Conservation (phyloP, 768 basidiomycete genomes). For the Amanita brunnescens region DNA sequence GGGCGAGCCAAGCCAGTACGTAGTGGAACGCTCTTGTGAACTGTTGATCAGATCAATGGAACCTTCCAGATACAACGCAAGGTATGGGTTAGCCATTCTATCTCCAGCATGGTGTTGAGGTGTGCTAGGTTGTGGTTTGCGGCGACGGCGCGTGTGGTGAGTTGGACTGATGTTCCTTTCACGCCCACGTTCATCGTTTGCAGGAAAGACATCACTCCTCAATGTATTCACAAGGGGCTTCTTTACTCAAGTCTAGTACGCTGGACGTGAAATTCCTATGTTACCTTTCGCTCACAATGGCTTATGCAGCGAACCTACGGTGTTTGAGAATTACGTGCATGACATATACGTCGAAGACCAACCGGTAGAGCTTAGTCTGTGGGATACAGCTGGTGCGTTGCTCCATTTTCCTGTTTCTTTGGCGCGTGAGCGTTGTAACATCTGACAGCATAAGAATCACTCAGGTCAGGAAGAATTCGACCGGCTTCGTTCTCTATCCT, state of each 20-base stretch:
- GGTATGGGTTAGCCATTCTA: slow-evolving; percentile 17
- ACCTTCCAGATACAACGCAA: slow-evolving; percentile 36
- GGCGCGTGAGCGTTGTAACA: slow-evolving; percentile 23
- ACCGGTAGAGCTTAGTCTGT: slow-evolving; percentile 82
- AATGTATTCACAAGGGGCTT: slow-evolving; percentile 88
- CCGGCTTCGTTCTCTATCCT: slow-evolving; percentile 85
- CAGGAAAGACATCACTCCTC: slow-evolving; percentile 76
- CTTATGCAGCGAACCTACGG: slow-evolving; percentile 69
- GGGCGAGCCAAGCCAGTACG: slow-evolving; percentile 46
- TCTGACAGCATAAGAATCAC: slow-evolving; percentile 13
- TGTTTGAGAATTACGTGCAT: slow-evolving; percentile 97
- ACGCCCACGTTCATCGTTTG: slow-evolving; percentile 11
- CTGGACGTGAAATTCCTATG: slow-evolving; percentile 6
- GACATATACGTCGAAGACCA: slow-evolving; percentile 83
- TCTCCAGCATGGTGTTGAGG: slow-evolving; percentile 7
- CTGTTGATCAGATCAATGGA: slow-evolving; percentile 3
- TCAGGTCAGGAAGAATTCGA: slow-evolving; percentile 95
- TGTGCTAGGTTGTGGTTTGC: slow-evolving; percentile 65
- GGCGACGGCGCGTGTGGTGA: slow-evolving; percentile 93
- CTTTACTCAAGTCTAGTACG: slow-evolving; percentile 92
- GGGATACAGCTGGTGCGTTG: slow-evolving; percentile 91
- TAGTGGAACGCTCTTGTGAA: slow-evolving; percentile 3
- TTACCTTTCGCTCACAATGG: neutral
- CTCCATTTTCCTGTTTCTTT: neutral
- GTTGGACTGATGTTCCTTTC: slow-evolving; percentile 18